phyloP scores from a whole-genome alignment of 169 alveolate species.

The Eimeria tenella region DNA sequence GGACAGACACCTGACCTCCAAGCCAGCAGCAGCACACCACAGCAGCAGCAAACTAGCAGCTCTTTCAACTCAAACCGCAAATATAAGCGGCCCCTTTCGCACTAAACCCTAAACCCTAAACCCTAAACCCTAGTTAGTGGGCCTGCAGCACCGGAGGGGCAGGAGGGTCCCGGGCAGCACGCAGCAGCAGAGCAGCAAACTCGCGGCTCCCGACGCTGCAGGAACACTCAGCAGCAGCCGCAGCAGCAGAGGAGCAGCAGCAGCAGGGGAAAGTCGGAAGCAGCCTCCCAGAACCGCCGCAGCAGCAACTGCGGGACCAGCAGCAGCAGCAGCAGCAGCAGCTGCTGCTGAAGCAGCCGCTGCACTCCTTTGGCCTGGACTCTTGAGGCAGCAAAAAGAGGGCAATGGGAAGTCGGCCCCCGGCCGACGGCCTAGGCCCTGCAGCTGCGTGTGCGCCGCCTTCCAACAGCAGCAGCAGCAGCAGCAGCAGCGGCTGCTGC shows the following conservation, averaged over 20 bases:
- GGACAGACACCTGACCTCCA: too few relatives aligned
- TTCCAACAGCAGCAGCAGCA: too few relatives aligned
- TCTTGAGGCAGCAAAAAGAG: too few relatives aligned
- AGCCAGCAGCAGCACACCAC: too few relatives aligned
- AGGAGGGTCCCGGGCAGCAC: neutral
- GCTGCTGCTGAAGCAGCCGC: too few relatives aligned
- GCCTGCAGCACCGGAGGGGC: neutral
- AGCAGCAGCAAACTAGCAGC: too few relatives aligned
- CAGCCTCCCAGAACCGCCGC: neutral
- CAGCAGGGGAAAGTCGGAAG: neutral
- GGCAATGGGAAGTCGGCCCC: too few relatives aligned
- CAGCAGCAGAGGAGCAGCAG: neutral
- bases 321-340: too few relatives aligned
- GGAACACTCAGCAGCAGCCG: neutral
- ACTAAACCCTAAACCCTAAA: neutral
- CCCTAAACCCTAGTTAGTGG: neutral
- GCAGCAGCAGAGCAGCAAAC: neutral
- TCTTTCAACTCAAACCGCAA: neutral
- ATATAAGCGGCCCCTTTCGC: neutral
- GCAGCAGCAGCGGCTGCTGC: too few relatives aligned
- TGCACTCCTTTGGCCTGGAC: too few relatives aligned
- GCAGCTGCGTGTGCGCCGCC: too few relatives aligned
- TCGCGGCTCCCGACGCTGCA: neutral
- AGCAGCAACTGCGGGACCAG: neutral
- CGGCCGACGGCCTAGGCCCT: too few relatives aligned